Conservation (phyloP, 306 rosid genomes). For the Glycine soja region DNA sequence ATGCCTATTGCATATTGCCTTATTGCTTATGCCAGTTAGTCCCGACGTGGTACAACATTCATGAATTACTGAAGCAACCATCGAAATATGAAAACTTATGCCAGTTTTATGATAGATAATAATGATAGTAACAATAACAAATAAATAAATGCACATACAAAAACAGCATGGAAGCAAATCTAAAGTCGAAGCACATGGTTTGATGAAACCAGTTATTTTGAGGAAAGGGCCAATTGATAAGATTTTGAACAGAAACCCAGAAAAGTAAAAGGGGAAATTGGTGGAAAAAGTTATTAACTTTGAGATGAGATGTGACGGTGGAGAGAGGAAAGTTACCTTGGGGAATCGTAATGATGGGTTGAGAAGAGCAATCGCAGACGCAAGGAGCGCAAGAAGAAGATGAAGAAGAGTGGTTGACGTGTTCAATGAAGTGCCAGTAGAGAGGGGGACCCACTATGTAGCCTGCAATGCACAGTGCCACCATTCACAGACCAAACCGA, state of each 20-base stretch:
- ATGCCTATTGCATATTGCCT: too few species aligned
- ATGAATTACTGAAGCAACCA: too few species aligned
- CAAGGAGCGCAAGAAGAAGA: conserved; percentile 76
- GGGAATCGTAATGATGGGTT: conserved; percentile 75
- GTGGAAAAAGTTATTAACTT: too few species aligned
- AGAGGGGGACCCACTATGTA: conserved; percentile 86
- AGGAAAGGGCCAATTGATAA: neutral
- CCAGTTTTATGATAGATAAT: too few species aligned
- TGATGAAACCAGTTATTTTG: neutral
- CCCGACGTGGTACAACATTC: neutral
- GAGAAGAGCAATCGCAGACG: conserved; percentile 83
- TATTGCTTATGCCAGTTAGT: too few species aligned
- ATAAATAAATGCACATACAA: neutral
- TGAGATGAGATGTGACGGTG: too few species aligned
- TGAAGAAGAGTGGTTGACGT: conserved; percentile 55
- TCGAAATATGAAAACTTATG: too few species aligned
- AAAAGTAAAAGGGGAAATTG: neutral
- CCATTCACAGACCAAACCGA: conserved; percentile 62
- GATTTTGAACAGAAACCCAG: neutral
- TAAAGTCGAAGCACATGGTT: neutral
- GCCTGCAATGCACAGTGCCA: conserved; percentile 71
- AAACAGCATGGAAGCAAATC: conserved; percentile 13
- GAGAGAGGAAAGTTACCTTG: conserved; percentile 49
- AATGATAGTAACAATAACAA: neutral
- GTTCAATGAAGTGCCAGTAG: conserved; percentile 82